phyloP scores from a whole-genome alignment of 176 grass and related monocot genomes.

The Alloteropsis semialata region DNA sequence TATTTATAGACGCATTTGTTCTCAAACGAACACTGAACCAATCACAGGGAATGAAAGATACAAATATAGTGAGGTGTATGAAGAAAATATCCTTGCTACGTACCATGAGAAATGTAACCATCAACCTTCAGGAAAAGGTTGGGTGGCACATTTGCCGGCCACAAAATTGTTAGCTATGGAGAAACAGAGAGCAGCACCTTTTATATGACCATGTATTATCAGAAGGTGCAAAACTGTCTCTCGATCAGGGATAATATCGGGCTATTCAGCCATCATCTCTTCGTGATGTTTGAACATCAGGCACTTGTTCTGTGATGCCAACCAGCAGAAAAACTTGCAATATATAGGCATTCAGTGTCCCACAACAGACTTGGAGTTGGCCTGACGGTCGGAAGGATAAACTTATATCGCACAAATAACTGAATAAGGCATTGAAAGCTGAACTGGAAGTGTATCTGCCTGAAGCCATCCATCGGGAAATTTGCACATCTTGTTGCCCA shows the following conservation, averaged over 20 bases:
- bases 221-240: background rate
- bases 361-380: background rate
- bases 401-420: background rate
- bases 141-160: background rate
- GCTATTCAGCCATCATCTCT: background rate
- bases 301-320: background rate
- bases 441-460: background rate
- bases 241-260: background rate
- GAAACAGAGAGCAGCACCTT: background rate
- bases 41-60: background rate
- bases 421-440: background rate
- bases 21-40: background rate
- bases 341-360: background rate
- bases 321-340: background rate
- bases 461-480: background rate
- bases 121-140: background rate
- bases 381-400: background rate
- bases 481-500: background rate
- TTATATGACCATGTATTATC: background rate
- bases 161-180: background rate
- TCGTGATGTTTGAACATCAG: background rate
- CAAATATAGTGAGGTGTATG: background rate
- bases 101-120: background rate
- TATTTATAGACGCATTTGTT: constrained; percentile 42
- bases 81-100: background rate